Conservation (phyloP, 2,329 filamentous ascomycete species). For the Pseudomassariella vexata region DNA sequence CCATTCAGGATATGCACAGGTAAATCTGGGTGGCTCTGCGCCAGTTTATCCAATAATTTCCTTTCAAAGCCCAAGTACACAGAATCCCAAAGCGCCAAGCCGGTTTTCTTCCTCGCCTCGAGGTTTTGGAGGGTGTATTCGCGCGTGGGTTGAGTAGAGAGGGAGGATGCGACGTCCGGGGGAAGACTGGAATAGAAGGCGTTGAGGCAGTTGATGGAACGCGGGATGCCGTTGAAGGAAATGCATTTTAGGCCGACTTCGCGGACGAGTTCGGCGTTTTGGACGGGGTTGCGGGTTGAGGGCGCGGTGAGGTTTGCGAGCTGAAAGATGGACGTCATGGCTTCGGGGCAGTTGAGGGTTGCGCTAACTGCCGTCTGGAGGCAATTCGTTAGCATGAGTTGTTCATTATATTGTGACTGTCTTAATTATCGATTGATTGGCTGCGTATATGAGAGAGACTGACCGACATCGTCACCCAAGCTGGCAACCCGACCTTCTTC, state of each 20-base stretch:
- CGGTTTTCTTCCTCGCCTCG: slow-evolving; percentile 47
- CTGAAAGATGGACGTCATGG: slow-evolving; percentile 58
- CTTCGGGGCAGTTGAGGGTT: slow-evolving; percentile 80
- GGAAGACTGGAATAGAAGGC: slow-evolving; percentile 63
- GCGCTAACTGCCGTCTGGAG: slow-evolving; percentile 75
- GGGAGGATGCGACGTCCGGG: slow-evolving; percentile 39
- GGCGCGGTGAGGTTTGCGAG: slow-evolving; percentile 30
- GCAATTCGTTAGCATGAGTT: too few relatives aligned
- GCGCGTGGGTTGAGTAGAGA: slow-evolving; percentile 55
- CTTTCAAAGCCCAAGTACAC: slow-evolving; percentile 70
- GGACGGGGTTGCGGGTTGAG: slow-evolving; percentile 25
- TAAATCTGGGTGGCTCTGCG: slow-evolving; percentile 71
- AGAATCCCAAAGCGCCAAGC: slow-evolving; percentile 64
- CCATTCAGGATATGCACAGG: slow-evolving; percentile 72
- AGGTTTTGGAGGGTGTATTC: slow-evolving; percentile 46
- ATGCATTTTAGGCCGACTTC: slow-evolving; percentile 74
- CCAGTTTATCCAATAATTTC: slow-evolving; percentile 67
- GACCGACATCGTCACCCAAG: slow-evolving; percentile 28
- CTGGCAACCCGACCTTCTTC: slow-evolving; percentile 35
- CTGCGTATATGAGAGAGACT: slow-evolving; percentile 2
- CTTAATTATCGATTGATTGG: not conserved
- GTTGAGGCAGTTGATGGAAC: slow-evolving; percentile 76
- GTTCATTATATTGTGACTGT: not conserved
- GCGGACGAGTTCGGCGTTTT: slow-evolving; percentile 65
- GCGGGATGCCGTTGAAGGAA: slow-evolving; percentile 75